A percentile compares a stretch with the other conserved stretches of the same genome.
phyloP scores from a whole-genome alignment of 2,329 filamentous ascomycete species.

The Diplodia scrobiculata region DNA sequence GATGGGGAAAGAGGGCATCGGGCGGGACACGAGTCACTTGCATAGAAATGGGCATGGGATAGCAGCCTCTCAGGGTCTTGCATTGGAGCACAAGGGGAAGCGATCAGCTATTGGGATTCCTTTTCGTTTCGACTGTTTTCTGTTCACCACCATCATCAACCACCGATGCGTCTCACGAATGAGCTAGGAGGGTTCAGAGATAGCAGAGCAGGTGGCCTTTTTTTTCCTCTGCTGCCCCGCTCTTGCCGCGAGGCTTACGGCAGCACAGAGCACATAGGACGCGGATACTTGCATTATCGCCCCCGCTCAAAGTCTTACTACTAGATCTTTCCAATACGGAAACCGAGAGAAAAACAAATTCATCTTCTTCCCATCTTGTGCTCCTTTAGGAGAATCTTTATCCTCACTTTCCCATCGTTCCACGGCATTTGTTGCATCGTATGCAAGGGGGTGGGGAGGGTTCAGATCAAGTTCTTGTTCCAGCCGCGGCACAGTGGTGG shows the following conservation, averaged over 20 bases:
- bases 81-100: background rate
- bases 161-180: background rate
- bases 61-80: background rate
- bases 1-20: background rate
- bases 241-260: constrained; percentile 12
- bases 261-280: background rate
- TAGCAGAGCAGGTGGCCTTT: background rate
- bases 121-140: background rate
- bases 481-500: too few species aligned
- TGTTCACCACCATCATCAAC: background rate
- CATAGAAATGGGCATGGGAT: background rate
- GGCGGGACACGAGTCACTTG: background rate
- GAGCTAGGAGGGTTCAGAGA: background rate
- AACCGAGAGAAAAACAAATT: background rate
- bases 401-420: background rate
- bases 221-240: background rate
- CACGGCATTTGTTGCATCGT: background rate
- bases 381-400: background rate
- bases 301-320: background rate
- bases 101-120: background rate
- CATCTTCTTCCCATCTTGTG: background rate
- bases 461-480: too few species aligned
- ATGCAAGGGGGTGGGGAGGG: background rate
- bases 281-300: background rate
- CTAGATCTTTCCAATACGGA: background rate